Evolutionary conservation across 192 early-diverging fungal genomes (phyloP), one percentile per base, ranked within the genome.

Genomic region (Backusella luteola): DNA sequence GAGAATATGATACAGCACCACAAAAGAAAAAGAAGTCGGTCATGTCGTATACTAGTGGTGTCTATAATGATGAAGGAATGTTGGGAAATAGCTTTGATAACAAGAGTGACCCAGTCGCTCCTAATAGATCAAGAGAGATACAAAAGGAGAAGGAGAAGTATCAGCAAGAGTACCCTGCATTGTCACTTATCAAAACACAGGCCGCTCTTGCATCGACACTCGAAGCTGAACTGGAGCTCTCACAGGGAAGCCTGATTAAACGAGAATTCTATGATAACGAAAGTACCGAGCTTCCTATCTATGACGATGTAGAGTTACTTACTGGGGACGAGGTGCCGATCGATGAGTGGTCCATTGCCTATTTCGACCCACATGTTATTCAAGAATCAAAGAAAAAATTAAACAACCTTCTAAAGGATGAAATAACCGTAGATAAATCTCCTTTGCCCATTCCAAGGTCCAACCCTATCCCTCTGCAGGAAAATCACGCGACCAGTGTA

Each of bases 181-280:
- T 66, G 15, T 42, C 66, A 39, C n/a, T 79, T 17, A 35, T 36
- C 14, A 32, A 69, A 75, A 52, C 78, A n/a, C 38, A 52, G 8
- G 44, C 42, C 4, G 53, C 78, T n/a, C 6, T 53, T 29, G 78
- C 71, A 34, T 74, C 78, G 6, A 34, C 59, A n/a, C 35, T 79
- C 3, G 78, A 79, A 23, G 73, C 69, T 6, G 73, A 79, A 63
- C 23, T 79, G 3, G 78, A 79, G 15, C 42, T 79, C 34, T 79
- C 73, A 14, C 74, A 75, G 23, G 67, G 78, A n/a, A 44, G 1
- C n/a, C 36, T 79, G 1, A 34, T 56, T 38, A 56, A 79, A 7
- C 44, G 53, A 46, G 35, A 34, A 34, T 52, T 19, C 2, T 68
- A 68, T 35, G 67, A 68, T 7, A 71, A 49, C 15, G 42, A 49